A percentile compares a stretch with the other conserved stretches of the same genome.
Evolutionary conservation across 129 eudicot species (phyloP).

Genomic region (Flaveria robusta): DNA sequence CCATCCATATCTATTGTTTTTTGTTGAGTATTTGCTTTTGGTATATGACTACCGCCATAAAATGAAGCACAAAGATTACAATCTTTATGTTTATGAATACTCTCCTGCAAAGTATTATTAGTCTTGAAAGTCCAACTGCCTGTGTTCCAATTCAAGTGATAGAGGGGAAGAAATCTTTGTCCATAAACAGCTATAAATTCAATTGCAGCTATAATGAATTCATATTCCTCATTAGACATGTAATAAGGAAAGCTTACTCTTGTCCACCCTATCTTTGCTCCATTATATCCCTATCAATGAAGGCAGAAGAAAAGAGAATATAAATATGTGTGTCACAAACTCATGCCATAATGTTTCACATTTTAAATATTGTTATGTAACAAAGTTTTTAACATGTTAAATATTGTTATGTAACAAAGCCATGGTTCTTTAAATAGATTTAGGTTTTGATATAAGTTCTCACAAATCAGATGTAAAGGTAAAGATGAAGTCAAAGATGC

Average conservation of each 20-base stretch:
- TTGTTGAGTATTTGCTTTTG: constrained; percentile 23
- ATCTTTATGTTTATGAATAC: constrained; percentile 10
- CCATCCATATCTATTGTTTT: not conserved
- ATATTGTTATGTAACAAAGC: no score
- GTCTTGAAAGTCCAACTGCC: constrained; percentile 62
- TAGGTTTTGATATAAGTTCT: no score
- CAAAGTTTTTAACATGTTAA: no score
- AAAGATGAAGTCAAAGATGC: no score
- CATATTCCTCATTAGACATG: constrained; percentile 71
- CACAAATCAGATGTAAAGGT: no score
- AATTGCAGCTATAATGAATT: constrained; percentile 57
- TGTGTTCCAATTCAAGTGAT: constrained; percentile 63
- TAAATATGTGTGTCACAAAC: not conserved
- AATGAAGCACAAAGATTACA: constrained; percentile 7
- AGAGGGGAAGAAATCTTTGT: constrained; percentile 65
- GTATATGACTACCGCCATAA: not conserved
- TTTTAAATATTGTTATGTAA: no score
- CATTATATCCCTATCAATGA: constrained; percentile 54
- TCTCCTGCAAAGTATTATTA: constrained; percentile 23
- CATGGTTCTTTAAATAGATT: no score
- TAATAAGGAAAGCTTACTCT: constrained; percentile 81
- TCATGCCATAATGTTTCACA: no score
- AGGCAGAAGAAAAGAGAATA: not conserved
- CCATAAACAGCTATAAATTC: constrained; percentile 67
- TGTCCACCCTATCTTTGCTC: constrained; percentile 83